Conservation (phyloP, 2,329 filamentous ascomycete genomes). For the Beauveria pseudobassiana region DNA sequence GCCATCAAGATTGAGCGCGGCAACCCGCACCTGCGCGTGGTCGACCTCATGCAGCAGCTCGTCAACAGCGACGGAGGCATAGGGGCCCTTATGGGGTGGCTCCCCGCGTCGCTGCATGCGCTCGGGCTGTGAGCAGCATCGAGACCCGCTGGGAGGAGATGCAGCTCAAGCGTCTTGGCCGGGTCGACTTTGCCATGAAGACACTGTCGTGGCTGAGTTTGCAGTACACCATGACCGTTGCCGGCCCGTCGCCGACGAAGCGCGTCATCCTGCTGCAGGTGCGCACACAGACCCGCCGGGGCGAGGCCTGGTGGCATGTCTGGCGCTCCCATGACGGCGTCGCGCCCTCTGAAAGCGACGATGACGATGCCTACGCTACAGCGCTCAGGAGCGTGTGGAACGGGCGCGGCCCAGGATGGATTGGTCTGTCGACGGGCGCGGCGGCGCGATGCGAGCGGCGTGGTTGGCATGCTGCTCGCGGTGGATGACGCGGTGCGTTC, state of each 20-base stretch:
- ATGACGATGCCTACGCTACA: constrained; percentile 27
- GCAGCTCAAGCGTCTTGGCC: constrained; percentile 34
- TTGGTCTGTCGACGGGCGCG: constrained; percentile 39
- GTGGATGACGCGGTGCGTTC: constrained; percentile 40
- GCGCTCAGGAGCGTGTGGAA: constrained; percentile 40
- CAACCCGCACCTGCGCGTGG: constrained; percentile 61
- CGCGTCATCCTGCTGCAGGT: constrained; percentile 42
- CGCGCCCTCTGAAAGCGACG: neutral
- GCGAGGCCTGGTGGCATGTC: constrained; percentile 45
- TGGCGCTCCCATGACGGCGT: constrained; percentile 24
- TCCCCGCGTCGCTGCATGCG: constrained; percentile 58
- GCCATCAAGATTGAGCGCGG: constrained; percentile 50
- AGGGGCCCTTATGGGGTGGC: constrained; percentile 43
- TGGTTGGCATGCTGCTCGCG: constrained; percentile 39
- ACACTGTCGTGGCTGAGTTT: constrained; percentile 51
- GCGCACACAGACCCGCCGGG: constrained; percentile 40
- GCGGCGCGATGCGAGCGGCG: constrained; percentile 33
- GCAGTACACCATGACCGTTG: constrained; percentile 38
- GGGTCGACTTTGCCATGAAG: constrained; percentile 44
- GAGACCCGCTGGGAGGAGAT: constrained; percentile 45
- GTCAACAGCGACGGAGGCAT: constrained; percentile 49
- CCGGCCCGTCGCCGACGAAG: constrained; percentile 16
- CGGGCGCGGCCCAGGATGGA: constrained; percentile 36
- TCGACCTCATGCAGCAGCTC: constrained; percentile 49
- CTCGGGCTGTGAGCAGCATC: constrained; percentile 52